Evolutionary conservation across 2,329 filamentous ascomycete genomes (phyloP).

Genomic region (Metarhizium anisopliae): DNA sequence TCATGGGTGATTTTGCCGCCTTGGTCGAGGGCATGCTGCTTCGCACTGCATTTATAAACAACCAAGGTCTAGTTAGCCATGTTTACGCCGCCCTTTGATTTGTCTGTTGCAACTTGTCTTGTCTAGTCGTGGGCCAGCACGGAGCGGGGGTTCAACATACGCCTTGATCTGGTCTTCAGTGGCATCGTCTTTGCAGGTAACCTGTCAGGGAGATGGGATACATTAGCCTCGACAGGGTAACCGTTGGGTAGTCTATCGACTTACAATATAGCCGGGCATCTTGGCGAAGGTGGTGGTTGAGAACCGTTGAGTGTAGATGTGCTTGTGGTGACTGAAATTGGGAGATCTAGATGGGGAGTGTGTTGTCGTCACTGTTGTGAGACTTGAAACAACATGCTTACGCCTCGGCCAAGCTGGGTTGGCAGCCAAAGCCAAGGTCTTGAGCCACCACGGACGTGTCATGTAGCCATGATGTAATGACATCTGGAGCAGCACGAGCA

Average conservation of each 20-base stretch:
- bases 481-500: no score
- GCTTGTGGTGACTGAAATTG: slow-evolving; percentile 1
- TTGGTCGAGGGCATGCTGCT: slow-evolving; percentile 63
- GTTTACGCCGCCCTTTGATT: neutral
- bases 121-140: no score
- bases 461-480: no score
- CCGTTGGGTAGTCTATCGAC: neutral
- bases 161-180: slow-evolving; percentile 56
- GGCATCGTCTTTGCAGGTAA: slow-evolving; percentile 69
- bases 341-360: slow-evolving; percentile 2
- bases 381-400: slow-evolving; percentile 1
- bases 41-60: slow-evolving; percentile 45
- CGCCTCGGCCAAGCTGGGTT: neutral
- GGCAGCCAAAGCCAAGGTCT: neutral
- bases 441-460: neutral
- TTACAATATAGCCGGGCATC: slow-evolving; percentile 50
- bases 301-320: neutral
- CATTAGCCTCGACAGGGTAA: slow-evolving; percentile 8
- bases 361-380: slow-evolving; percentile 2
- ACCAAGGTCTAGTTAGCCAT: neutral
- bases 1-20: slow-evolving; percentile 80
- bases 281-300: slow-evolving; percentile 15
- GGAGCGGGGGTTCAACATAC: slow-evolving; percentile 32
- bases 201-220: slow-evolving; percentile 35
- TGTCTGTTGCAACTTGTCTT: no score